Percentiles rank a stretch among this genome's conserved stretches.
Evolutionary conservation across 495 filamentous ascomycete genomes (phyloP).

Genomic region (Cairneyella variabilis): DNA sequence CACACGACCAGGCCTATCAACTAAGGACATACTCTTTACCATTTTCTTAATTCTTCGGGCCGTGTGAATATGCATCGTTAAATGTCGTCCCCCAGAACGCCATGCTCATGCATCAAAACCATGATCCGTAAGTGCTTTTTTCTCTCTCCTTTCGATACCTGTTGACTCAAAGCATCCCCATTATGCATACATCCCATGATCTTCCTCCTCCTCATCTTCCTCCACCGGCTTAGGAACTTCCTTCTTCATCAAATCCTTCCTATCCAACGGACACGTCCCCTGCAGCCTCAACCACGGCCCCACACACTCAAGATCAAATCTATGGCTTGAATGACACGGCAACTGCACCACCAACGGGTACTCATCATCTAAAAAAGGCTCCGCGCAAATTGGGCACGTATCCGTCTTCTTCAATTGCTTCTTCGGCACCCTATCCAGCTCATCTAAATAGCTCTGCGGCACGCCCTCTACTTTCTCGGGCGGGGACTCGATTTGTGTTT

Average conservation of each 20-base stretch:
- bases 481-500: constrained; percentile 60
- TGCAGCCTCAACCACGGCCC: constrained; percentile 85
- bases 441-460: constrained; percentile 73
- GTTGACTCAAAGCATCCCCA: constrained; percentile 57
- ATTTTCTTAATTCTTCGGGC: no score
- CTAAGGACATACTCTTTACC: no score
- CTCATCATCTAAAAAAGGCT: constrained; percentile 73
- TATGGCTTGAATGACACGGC: constrained; percentile 75
- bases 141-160: no score
- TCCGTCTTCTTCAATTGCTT: constrained; percentile 62
- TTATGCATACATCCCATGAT: constrained; percentile 59
- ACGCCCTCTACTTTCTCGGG: constrained; percentile 70
- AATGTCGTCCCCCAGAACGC: constrained; percentile 13
- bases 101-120: constrained; percentile 12
- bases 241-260: constrained; percentile 72
- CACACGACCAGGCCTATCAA: no score
- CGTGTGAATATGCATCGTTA: constrained; percentile 1
- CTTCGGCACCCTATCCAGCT: constrained; percentile 74
- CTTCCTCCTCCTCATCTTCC: constrained; percentile 59
- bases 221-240: constrained; percentile 39
- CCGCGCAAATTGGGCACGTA: constrained; percentile 81
- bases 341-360: constrained; percentile 83
- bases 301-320: constrained; percentile 95
- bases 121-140: background rate
- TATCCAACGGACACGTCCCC: constrained; percentile 84